Conservation (phyloP, 768 basidiomycete species). For the Suillus sp. region DNA sequence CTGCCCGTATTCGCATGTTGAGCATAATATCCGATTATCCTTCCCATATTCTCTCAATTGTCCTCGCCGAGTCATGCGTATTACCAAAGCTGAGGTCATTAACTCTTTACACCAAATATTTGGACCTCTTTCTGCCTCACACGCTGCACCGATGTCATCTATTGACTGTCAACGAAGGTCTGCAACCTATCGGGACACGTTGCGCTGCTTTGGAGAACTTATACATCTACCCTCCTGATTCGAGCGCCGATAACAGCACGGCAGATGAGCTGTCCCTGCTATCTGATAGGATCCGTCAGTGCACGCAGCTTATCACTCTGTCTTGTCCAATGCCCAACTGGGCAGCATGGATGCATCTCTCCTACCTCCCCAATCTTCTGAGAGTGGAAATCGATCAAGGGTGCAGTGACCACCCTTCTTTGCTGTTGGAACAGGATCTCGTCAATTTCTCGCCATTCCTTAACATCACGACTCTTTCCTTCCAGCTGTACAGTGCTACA, state of each 20-base stretch:
- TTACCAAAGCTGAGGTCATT: background rate
- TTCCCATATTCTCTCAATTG: background rate
- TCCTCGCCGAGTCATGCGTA: background rate
- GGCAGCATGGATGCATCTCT: background rate
- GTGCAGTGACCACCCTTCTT: rapidly evolving
- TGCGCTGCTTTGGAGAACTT: background rate
- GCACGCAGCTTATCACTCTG: background rate
- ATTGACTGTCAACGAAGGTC: too few relatives aligned
- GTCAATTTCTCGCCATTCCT: background rate
- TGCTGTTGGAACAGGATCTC: background rate
- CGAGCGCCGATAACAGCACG: background rate
- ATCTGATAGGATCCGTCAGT: background rate
- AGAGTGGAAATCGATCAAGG: background rate
- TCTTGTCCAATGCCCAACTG: background rate
- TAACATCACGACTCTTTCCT: background rate
- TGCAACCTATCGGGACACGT: background rate
- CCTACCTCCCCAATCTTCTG: background rate
- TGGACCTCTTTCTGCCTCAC: background rate
- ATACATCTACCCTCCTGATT: rapidly evolving
- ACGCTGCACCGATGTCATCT: constrained; percentile 20
- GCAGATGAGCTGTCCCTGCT: background rate
- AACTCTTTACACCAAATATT: background rate
- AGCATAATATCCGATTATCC: rapidly evolving
- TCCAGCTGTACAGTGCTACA: background rate
- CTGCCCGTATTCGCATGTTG: background rate